Conservation (phyloP, 1,139 yeast genomes). For the Blastobotrys petasosporus region DNA sequence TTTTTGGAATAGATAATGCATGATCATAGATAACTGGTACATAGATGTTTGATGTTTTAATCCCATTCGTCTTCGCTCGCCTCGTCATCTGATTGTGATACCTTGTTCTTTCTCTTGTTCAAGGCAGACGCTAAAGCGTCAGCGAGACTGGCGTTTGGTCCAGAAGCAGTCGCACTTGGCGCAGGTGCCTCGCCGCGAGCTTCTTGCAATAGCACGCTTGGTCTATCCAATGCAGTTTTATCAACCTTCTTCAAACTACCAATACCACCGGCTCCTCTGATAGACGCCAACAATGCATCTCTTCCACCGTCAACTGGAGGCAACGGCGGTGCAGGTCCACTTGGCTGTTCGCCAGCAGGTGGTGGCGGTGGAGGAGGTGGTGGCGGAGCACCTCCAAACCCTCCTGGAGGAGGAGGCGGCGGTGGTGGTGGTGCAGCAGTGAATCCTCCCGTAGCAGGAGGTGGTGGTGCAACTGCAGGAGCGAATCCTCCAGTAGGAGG, state of each 20-base stretch:
- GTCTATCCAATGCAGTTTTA: slow-evolving; percentile 74
- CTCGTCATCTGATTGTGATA: slow-evolving; percentile 79
- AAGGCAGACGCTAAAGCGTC: slow-evolving; percentile 87
- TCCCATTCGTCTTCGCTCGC: slow-evolving; percentile 70
- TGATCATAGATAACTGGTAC: neutral
- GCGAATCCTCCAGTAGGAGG: slow-evolving; percentile 29
- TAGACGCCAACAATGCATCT: slow-evolving; percentile 83
- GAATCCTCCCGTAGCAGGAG: slow-evolving; percentile 20
- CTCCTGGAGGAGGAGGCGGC: slow-evolving; percentile 25
- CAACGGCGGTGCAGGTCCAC: slow-evolving; percentile 38
- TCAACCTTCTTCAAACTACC: slow-evolving; percentile 69
- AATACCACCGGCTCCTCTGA: slow-evolving; percentile 72
- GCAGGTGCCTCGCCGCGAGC: slow-evolving; percentile 54
- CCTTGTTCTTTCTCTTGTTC: slow-evolving; percentile 73
- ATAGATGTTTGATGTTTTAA: slow-evolving; percentile 11
- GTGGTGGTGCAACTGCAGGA: slow-evolving; percentile 27
- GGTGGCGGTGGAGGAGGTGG: slow-evolving; percentile 38
- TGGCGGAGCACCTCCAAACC: slow-evolving; percentile 31
- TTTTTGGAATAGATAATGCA: slow-evolving; percentile 1
- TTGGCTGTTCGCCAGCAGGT: slow-evolving; percentile 33
- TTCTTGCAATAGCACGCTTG: slow-evolving; percentile 65
- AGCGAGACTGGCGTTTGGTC: slow-evolving; percentile 59
- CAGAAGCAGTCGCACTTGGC: slow-evolving; percentile 35
- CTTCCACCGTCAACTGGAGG: slow-evolving; percentile 51
- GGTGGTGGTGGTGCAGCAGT: slow-evolving; percentile 30